Evolutionary conservation across 208 protist species (phyloP).

Genomic region (Trypanosoma grayi): DNA sequence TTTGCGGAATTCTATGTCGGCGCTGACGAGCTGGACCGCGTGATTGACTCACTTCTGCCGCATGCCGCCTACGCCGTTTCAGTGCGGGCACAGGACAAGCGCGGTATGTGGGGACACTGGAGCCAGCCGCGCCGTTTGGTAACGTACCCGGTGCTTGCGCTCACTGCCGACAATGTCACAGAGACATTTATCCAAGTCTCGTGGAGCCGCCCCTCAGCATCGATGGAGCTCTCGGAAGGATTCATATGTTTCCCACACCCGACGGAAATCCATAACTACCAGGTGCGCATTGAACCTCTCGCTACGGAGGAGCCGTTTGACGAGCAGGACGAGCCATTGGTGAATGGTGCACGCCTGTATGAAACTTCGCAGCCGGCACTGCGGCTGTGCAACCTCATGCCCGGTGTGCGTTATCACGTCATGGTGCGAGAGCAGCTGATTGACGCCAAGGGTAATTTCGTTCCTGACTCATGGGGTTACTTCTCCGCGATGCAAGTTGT

Average conservation of each 20-base stretch:
- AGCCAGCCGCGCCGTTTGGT: conserved; percentile 48
- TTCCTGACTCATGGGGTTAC: conserved; percentile 58
- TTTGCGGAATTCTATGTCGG: conserved; percentile 53
- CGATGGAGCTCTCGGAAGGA: conserved; percentile 11
- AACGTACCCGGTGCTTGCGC: conserved; percentile 74
- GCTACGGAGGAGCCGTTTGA: conserved; percentile 63
- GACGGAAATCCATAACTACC: conserved; percentile 86
- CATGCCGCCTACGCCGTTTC: conserved; percentile 71
- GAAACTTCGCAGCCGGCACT: conserved; percentile 87
- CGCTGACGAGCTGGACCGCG: conserved; percentile 39
- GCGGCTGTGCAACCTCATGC: conserved; percentile 74
- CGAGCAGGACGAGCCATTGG: conserved; percentile 77
- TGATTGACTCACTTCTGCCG: conserved; percentile 63
- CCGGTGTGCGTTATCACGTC: conserved; percentile 81
- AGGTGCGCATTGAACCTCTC: conserved; percentile 78
- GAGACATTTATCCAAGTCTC: conserved; percentile 84
- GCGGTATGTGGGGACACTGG: conserved; percentile 88
- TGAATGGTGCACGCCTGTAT: conserved; percentile 82
- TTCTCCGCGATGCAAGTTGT: conserved; percentile 49
- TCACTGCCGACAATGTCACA: conserved; percentile 59
- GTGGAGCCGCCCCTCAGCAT: conserved; percentile 59
- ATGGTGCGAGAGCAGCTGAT: conserved; percentile 82
- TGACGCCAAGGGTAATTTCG: conserved; percentile 45
- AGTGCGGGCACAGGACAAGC: conserved; percentile 69
- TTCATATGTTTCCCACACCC: conserved; percentile 72